Evolutionary conservation across 78 protist species (phyloP).

Genomic region (slime mould (Dictyostelium discoideum)): dicty_2.7 NC_007088.5:5513001-5513500

Average conservation of each 20-base stretch:
- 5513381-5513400: too few species aligned
- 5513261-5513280: neutral
- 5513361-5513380: too few species aligned
- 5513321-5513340: too few species aligned
- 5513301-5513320: neutral
- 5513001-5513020: too few species aligned
- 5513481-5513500: conserved; percentile 81
- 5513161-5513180: conserved; percentile 13
- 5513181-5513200: neutral
- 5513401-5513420: too few species aligned
- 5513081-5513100: too few species aligned
- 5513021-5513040: too few species aligned
- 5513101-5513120: neutral
- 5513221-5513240: conserved; percentile 51
- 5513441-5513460: conserved; percentile 88
- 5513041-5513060: too few species aligned
- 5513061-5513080: too few species aligned
- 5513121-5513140: neutral
- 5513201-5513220: conserved; percentile 46
- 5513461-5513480: conserved; percentile 88
- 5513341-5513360: too few species aligned
- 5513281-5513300: neutral
- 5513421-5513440: neutral
- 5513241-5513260: conserved; percentile 48
- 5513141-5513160: conserved; percentile 40